Base-by-base conservation (phyloP, 2,329 filamentous ascomycete species). In the Penicillium sumatraense region DNA sequence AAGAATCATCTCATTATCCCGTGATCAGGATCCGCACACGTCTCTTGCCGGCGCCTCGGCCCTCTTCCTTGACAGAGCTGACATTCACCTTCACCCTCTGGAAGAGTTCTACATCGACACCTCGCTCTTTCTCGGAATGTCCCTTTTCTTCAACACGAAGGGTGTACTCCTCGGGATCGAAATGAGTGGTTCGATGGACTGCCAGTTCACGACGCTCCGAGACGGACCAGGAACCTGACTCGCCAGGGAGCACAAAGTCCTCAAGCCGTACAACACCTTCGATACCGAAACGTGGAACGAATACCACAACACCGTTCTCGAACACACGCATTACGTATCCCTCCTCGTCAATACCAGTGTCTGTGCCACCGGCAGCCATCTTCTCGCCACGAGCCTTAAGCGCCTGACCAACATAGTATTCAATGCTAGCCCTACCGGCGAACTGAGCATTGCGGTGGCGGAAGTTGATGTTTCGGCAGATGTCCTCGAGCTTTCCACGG, bases 401-500 rank as follows among this genome's bases (percentile, higher is more conserved):
- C 11, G 93, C 92, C 78, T 99, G 95, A 0, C 95, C 95, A 46
- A 99, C 95, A 72, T 98, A 99, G 79, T 98, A 99, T 66, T 96
- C 93, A 60, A 99, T 93, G 65, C 89, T 95, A 23, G 95, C 93
- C 56, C 95, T 87, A 31, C 93, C 93, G 2, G 95, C 95, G 77
- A 96, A 89, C 76, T 99, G 95, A 27, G 95, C 95, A 75, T 99
- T 99, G 69, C 95, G 91, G 75, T 99, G 95, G 7, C 95, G 88
- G 54, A 95, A 88, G 75, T 99, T 99, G 83, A 99, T 97, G 78
- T 99, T 99, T 75, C 92, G 93, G 83, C 95, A 98, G 21, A 99
- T 91, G 54, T 87, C 90, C 75, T 98, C 93, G 53, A 99, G 87
- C 65, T 92, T 91, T 63, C 87, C 86, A 61, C 91, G 89, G 64